Base-by-base conservation (phyloP, 495 filamentous ascomycete genomes). In the Usnea hakonensis region DNA sequence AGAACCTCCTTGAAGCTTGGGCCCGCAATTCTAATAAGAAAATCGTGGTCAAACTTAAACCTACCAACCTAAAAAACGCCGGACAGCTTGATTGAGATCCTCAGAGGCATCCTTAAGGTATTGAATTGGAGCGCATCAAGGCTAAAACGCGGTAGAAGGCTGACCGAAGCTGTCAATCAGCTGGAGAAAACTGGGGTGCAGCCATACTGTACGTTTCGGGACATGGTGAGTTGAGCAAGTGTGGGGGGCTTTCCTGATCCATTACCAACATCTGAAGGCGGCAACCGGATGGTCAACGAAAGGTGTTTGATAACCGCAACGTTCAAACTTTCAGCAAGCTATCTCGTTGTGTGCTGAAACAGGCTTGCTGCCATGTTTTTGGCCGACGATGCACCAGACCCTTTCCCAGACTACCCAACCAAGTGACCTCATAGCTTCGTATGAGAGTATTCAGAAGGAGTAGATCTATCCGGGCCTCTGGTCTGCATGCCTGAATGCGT, bases 1-100 rank as follows among this genome's bases (percentile, higher is more conserved):
- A 61, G 60, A 35, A 63, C 28, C 35, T 48, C 52, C 28, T 41
- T 44, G 35, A 65, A 69, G 64, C 62, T 66, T 64, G 58, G 64
- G 48, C 64, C 61, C 44, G 41, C 35, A 28, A 43, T 28, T 59
- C 16, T 7, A 28, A 55, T n/a, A n/a, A 46, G 56, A 23, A n/a
- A 21, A 56, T 62, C 60, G 43, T 46, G 50, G 46, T 55, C 37
- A 62, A 62, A 62, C 60, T 40, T 62, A 55, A 56, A 55, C 60
- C 41, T 35, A 30, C n/a, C 52, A 56, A 56, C 36, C 33, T 62
- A 63, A 62, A 68, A 55, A 21, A 57, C 40, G 38, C 35, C 7
- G 60, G 55, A 59, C 58, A 59, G 54, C 35, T 52, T 41, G 62
- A 55, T 54, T 43, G 40, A 54, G 50, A 53, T 53, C 30, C 28